Conservation (phyloP, 108 stramenopile genomes). For the Cyclostephanos tholiformis region DNA sequence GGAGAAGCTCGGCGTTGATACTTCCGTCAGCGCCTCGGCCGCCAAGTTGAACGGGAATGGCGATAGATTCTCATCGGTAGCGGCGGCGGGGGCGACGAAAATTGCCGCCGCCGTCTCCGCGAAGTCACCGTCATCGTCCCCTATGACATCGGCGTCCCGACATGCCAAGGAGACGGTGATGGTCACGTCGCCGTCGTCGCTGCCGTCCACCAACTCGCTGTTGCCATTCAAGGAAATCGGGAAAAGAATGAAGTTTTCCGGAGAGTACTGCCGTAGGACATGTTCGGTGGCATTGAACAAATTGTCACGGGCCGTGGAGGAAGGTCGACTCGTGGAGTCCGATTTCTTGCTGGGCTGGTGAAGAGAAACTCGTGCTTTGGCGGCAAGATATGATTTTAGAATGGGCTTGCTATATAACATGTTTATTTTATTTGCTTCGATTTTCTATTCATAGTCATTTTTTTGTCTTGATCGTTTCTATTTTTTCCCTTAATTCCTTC, state of each 20-base stretch:
- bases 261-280: conserved; percentile 76
- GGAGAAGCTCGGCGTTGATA: not conserved
- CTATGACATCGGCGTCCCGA: not conserved
- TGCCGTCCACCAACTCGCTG: not conserved
- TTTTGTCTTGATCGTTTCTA: too few relatives aligned
- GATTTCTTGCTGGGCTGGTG: conserved; percentile 40
- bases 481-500: too few relatives aligned
- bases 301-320: conserved; percentile 68
- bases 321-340: conserved; percentile 64
- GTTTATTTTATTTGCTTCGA: too few relatives aligned
- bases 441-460: too few relatives aligned
- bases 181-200: conserved; percentile 45
- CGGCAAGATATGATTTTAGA: not conserved
- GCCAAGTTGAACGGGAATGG: not conserved
- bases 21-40: not conserved
- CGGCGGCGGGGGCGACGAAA: not conserved
- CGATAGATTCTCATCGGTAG: too few relatives aligned
- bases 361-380: not conserved
- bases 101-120: not conserved
- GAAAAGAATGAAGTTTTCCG: conserved; percentile 74
- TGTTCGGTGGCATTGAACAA: conserved; percentile 68
- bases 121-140: not conserved
- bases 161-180: conserved; percentile 40
- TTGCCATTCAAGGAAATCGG: conserved; percentile 81
- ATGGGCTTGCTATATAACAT: not conserved